Percentiles rank a stretch among this genome's conserved stretches.
Conservation (phyloP, 495 filamentous ascomycete genomes). For the Hypoxylon intermedium region DNA sequence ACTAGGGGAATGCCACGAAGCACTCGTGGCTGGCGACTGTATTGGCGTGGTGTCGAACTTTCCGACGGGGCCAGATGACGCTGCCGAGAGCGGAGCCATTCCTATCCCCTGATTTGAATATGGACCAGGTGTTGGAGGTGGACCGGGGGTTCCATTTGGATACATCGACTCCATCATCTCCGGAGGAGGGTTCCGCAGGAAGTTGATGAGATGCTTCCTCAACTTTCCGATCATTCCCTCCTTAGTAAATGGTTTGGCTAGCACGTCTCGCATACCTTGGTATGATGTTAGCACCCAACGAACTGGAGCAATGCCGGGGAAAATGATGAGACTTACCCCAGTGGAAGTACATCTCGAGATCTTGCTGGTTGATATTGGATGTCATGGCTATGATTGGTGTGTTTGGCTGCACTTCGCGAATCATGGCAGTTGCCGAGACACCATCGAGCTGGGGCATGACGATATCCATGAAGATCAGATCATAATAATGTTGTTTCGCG, state of each 20-base stretch:
- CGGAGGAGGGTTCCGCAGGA: conserved; percentile 61
- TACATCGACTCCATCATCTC: conserved; percentile 45
- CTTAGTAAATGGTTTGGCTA: conserved; percentile 96
- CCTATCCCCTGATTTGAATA: conserved; percentile 69
- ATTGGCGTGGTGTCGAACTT: conserved; percentile 86
- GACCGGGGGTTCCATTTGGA: conserved; percentile 36
- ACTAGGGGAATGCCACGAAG: conserved; percentile 76
- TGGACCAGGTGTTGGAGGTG: conserved; percentile 41
- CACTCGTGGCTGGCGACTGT: conserved; percentile 73
- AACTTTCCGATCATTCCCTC: conserved; percentile 91
- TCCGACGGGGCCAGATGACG: conserved; percentile 51
- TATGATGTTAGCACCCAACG: conserved; percentile 27
- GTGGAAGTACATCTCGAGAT: conserved; percentile 96
- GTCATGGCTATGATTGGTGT: conserved; percentile 98
- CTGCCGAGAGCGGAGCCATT: conserved; percentile 54
- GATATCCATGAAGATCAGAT: conserved; percentile 98
- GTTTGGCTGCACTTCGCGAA: conserved; percentile 81
- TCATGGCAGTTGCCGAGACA: conserved; percentile 91
- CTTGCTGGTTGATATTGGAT: conserved; percentile 95
- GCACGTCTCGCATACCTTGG: conserved; percentile 96
- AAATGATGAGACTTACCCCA: conserved; percentile 71
- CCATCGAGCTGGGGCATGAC: conserved; percentile 98
- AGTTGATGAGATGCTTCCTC: conserved; percentile 83
- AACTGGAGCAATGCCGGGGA: conserved; percentile 1
- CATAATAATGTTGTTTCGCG: conserved; percentile 75